Conservation (phyloP, 805 yeast species). For the Candida dendrica region DNA sequence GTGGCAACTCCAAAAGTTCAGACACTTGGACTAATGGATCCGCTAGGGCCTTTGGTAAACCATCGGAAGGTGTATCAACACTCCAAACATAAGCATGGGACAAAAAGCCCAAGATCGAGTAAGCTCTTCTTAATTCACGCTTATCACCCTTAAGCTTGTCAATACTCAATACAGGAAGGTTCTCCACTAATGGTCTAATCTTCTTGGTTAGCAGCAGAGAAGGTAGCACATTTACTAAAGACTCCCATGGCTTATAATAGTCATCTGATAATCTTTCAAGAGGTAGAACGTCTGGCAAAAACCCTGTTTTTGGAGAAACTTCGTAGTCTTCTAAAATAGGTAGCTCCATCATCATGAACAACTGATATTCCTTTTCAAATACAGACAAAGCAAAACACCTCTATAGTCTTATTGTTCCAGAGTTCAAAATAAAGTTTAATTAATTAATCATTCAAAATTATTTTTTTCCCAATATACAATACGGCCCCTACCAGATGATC, state of each 20-base stretch:
- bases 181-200: constrained; percentile 57
- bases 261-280: constrained; percentile 47
- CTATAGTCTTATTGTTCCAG: no score
- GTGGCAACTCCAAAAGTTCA: constrained; percentile 65
- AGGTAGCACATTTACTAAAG: constrained; percentile 57
- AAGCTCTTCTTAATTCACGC: constrained; percentile 69
- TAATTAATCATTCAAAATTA: not conserved
- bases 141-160: constrained; percentile 29
- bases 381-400: no score
- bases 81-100: constrained; percentile 93
- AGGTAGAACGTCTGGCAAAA: constrained; percentile 68
- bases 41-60: constrained; percentile 62
- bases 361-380: no score
- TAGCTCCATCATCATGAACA: constrained; percentile 22
- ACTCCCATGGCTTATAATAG: constrained; percentile 77
- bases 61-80: constrained; percentile 50
- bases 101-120: constrained; percentile 68
- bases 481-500: not conserved
- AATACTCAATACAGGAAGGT: constrained; percentile 49
- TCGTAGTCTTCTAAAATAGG: constrained; percentile 60
- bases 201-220: constrained; percentile 61
- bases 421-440: no score
- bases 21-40: constrained; percentile 59
- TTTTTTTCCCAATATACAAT: not conserved
- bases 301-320: constrained; percentile 66